phyloP scores from a whole-genome alignment of 108 stramenopile genomes.

The Discostella stelligeroides region DNA sequence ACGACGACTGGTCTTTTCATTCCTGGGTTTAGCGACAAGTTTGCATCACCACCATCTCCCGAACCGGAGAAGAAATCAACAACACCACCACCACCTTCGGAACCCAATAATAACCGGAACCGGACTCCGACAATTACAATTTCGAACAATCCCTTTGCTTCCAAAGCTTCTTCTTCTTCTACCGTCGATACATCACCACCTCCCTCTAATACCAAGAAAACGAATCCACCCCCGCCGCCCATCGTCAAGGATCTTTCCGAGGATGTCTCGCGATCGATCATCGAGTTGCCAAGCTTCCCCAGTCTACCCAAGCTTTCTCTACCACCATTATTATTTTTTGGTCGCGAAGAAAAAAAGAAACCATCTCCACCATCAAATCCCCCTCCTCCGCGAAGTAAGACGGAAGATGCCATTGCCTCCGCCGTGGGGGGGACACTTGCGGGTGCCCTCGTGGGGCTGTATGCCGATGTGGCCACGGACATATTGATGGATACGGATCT shows the following conservation, averaged over 20 bases:
- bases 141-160: neutral
- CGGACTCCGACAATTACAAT: no score
- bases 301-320: slow-evolving; percentile 3
- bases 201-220: no score
- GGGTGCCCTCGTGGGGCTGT: slow-evolving; percentile 39
- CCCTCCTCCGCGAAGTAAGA: slow-evolving; percentile 2
- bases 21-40: slow-evolving; percentile 41
- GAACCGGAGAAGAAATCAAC: neutral
- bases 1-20: slow-evolving; percentile 41
- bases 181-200: neutral
- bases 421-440: slow-evolving; percentile 50
- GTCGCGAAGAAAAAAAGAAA: slow-evolving; percentile 7
- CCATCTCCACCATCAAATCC: slow-evolving; percentile 15
- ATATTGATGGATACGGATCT: slow-evolving; percentile 29
- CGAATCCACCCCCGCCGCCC: neutral
- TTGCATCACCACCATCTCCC: neutral
- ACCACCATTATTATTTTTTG: neutral
- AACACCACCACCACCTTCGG: neutral
- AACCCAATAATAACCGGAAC: neutral
- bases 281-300: slow-evolving; percentile 6
- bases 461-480: slow-evolving; percentile 36
- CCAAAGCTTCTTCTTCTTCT: neutral
- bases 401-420: slow-evolving; percentile 42
- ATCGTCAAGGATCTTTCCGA: neutral
- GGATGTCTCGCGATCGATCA: slow-evolving; percentile 4